phyloP scores from a whole-genome alignment of 2,329 filamentous ascomycete species.

The Clarireedia monteithiana region DNA sequence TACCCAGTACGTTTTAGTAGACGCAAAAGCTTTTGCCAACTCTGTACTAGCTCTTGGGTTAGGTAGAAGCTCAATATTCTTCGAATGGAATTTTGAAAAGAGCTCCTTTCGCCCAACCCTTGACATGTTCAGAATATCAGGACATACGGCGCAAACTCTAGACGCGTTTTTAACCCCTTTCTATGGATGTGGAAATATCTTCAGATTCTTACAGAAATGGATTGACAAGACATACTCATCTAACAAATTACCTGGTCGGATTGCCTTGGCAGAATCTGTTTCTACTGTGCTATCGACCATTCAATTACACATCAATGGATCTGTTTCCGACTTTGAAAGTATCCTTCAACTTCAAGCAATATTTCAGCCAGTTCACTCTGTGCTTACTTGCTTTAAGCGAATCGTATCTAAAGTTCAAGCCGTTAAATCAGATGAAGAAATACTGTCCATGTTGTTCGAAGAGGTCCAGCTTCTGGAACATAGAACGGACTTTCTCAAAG shows the following conservation, averaged over 20 bases:
- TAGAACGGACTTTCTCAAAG: slow-evolving; percentile 50
- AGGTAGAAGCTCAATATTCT: slow-evolving; percentile 66
- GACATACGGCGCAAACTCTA: slow-evolving; percentile 42
- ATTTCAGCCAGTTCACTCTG: slow-evolving; percentile 25
- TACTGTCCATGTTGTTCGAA: slow-evolving; percentile 54
- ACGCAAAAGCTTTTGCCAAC: slow-evolving; percentile 41
- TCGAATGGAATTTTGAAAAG: slow-evolving; percentile 48
- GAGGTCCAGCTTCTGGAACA: slow-evolving; percentile 58
- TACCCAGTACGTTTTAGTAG: slow-evolving; percentile 36
- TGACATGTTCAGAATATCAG: slow-evolving; percentile 41
- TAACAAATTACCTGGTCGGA: slow-evolving; percentile 22
- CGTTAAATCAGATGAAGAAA: slow-evolving; percentile 47
- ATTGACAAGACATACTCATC: slow-evolving; percentile 24
- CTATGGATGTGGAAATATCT: slow-evolving; percentile 30
- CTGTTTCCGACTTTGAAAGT: slow-evolving; percentile 21
- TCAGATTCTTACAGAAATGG: slow-evolving; percentile 24
- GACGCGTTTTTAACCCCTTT: slow-evolving; percentile 34
- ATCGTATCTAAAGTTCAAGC: slow-evolving; percentile 22
- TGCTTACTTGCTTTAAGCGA: slow-evolving; percentile 27
- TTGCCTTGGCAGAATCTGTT: slow-evolving; percentile 32
- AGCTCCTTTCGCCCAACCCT: slow-evolving; percentile 44
- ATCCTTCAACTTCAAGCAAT: slow-evolving; percentile 28
- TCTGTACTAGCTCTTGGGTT: slow-evolving; percentile 60
- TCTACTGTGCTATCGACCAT: slow-evolving; percentile 29
- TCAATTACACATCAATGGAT: slow-evolving; percentile 24